These are phyloP conservation scores for Penicillium goetzii DNA, from an alignment of 495 filamentous ascomycete species.

Conservation along the genomic window DNA sequence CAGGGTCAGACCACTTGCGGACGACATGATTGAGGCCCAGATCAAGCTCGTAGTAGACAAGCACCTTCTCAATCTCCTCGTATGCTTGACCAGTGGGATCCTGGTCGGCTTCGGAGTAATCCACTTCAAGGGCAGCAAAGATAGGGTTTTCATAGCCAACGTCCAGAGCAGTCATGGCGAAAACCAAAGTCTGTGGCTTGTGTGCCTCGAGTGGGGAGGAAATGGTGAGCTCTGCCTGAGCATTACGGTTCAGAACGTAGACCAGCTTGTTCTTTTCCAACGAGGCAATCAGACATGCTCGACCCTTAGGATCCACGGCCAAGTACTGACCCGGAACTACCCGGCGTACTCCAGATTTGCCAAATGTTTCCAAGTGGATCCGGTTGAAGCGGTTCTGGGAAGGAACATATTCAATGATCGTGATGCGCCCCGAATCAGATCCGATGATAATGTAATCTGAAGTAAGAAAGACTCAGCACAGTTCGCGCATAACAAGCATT, in stretches of 20 bases:
- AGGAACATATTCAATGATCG: constrained; percentile 89
- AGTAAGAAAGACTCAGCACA: constrained; percentile 61
- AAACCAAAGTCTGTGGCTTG: constrained; percentile 89
- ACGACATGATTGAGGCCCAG: constrained; percentile 96
- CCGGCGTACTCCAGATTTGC: constrained; percentile 92
- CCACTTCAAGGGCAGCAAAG: constrained; percentile 91
- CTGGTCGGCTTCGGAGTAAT: constrained; percentile 89
- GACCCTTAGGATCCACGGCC: constrained; percentile 90
- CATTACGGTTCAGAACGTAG: constrained; percentile 95
- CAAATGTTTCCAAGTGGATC: constrained; percentile 94
- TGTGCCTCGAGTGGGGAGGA: constrained; percentile 98
- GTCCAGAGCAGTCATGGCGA: constrained; percentile 83
- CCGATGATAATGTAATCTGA: constrained; percentile 94
- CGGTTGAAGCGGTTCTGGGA: constrained; percentile 85
- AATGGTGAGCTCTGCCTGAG: constrained; percentile 91
- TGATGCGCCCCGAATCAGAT: constrained; percentile 92
- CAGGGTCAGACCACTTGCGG: constrained; percentile 90
- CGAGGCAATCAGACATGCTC: constrained; percentile 91
- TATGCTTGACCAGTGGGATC: constrained; percentile 85
- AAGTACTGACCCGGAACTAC: constrained; percentile 96
- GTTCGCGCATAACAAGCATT: constrained; percentile 34
- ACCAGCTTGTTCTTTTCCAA: constrained; percentile 99
- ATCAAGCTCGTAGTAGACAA: constrained; percentile 98
- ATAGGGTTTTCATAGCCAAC: constrained; percentile 96
- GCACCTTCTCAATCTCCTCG: constrained; percentile 78